Conservation (phyloP, 345 rosid species). For the Acer yangbiense region DNA sequence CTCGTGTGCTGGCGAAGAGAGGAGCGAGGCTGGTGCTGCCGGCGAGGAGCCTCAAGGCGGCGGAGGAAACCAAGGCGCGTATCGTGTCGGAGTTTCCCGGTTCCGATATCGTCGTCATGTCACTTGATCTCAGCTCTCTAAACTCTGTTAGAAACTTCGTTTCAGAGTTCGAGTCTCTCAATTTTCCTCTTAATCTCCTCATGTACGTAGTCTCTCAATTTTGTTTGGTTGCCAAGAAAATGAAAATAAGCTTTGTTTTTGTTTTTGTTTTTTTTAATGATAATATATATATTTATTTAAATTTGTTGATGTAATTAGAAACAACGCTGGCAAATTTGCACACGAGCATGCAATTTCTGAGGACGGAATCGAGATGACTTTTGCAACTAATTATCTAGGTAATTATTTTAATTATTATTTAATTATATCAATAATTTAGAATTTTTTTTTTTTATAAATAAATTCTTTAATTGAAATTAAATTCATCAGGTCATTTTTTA, state of each 20-base stretch:
- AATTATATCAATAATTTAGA: not conserved
- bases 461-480: not conserved
- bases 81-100: slow-evolving; percentile 72
- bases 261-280: too few relatives aligned
- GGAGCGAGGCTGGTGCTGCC: slow-evolving; percentile 87
- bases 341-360: slow-evolving; percentile 89
- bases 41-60: slow-evolving; percentile 75
- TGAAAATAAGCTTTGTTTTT: not conserved
- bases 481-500: slow-evolving; percentile 72
- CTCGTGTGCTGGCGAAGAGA: slow-evolving; percentile 74
- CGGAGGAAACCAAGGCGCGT: slow-evolving; percentile 79
- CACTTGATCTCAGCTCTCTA: slow-evolving; percentile 92
- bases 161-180: slow-evolving; percentile 62
- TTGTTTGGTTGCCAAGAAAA: slow-evolving; percentile 33
- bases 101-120: slow-evolving; percentile 67
- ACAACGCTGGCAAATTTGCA: slow-evolving; percentile 91
- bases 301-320: slow-evolving; percentile 45
- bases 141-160: slow-evolving; percentile 71
- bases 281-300: not conserved
- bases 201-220: slow-evolving; percentile 44
- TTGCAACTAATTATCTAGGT: slow-evolving; percentile 96
- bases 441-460: not conserved
- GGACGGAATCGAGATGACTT: slow-evolving; percentile 98
- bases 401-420: slow-evolving; percentile 17
- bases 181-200: slow-evolving; percentile 86